Conservation (phyloP, 495 filamentous ascomycete genomes). For the Aspergillus egyptiacus region DNA sequence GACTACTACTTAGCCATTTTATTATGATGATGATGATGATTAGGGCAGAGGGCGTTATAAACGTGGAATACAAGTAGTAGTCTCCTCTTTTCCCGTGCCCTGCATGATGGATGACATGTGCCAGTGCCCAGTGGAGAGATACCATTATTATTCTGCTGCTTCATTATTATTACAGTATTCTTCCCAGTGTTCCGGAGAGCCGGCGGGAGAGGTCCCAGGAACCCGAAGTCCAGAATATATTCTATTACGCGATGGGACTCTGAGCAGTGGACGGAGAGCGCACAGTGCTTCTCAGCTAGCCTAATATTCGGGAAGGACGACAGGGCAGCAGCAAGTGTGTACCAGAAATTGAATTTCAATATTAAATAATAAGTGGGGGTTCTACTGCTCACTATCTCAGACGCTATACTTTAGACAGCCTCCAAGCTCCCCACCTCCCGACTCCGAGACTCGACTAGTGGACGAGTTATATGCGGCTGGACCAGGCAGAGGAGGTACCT, state of each 20-base stretch:
- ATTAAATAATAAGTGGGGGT: too few relatives aligned
- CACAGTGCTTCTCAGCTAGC: too few relatives aligned
- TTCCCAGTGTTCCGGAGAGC: too few relatives aligned
- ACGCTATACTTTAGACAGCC: background rate
- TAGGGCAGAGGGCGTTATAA: background rate
- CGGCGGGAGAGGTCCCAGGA: background rate
- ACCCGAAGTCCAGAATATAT: too few relatives aligned
- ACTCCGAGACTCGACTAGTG: slow-evolving; percentile 20
- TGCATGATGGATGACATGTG: slow-evolving; percentile 12
- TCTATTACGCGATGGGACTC: too few relatives aligned
- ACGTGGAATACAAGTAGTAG: slow-evolving; percentile 1
- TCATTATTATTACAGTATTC: too few relatives aligned
- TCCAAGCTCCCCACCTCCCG: slow-evolving; percentile 23
- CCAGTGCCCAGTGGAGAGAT: background rate
- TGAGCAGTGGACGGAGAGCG: too few relatives aligned
- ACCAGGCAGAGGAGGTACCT: background rate
- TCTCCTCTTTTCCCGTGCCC: slow-evolving; percentile 7
- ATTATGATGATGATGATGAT: background rate
- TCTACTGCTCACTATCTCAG: background rate
- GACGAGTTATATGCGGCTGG: slow-evolving; percentile 4
- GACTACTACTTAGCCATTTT: background rate
- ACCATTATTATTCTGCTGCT: too few relatives aligned
- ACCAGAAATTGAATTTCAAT: too few relatives aligned
- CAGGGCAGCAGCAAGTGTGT: too few relatives aligned
- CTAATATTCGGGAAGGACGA: too few relatives aligned